These are phyloP conservation scores for Melaleuca alternifolia DNA, from an alignment of 345 rosid species.

Conservation along the genomic window DNA sequence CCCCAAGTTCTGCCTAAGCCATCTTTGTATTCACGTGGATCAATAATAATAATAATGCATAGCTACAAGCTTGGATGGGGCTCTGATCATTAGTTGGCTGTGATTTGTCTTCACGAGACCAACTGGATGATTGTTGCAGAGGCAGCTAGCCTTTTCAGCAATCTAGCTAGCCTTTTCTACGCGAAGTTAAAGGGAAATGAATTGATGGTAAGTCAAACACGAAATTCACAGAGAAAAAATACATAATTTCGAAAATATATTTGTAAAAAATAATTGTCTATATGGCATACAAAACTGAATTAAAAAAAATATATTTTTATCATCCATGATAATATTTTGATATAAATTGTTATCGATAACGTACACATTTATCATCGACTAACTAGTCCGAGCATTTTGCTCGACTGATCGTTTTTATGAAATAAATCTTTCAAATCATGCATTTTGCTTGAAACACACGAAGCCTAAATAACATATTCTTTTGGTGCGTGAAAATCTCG, in stretches of 20 bases:
- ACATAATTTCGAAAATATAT: background rate
- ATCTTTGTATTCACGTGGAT: background rate
- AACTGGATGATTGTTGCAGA: background rate
- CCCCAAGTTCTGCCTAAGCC: background rate
- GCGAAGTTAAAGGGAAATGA: background rate
- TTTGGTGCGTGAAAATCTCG: background rate
- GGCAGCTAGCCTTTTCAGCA: background rate
- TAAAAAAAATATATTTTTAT: background rate
- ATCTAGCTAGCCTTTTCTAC: background rate
- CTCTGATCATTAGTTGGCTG: background rate
- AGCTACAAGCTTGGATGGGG: background rate
- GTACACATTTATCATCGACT: background rate
- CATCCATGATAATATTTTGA: fast-evolving
- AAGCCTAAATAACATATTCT: background rate
- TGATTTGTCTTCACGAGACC: background rate
- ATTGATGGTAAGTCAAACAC: background rate
- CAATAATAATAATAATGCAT: background rate
- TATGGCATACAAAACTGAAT: background rate
- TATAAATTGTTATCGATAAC: too few relatives aligned
- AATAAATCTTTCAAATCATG: background rate
- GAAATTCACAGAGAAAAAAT: background rate
- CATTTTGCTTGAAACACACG: background rate
- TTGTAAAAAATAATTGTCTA: too few relatives aligned
- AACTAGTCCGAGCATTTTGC: too few relatives aligned
- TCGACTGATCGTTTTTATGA: background rate